Evolutionary conservation across 495 filamentous ascomycete species (phyloP).

Genomic region (Aspergillus olivimuriae): DNA sequence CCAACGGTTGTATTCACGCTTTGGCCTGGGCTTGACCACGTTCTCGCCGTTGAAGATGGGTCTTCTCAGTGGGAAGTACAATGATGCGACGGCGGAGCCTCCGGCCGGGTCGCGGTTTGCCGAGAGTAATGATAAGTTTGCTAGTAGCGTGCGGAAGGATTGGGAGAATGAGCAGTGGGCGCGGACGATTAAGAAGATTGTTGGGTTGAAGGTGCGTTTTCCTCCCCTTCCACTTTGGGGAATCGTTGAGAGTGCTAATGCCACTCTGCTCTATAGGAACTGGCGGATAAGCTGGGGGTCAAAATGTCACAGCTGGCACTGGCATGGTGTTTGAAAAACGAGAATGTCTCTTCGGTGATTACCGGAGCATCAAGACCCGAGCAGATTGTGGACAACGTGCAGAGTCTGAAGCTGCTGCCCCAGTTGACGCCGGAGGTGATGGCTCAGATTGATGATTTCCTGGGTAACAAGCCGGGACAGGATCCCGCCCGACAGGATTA

Average conservation of each 20-base stretch:
- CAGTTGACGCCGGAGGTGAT: constrained; percentile 62
- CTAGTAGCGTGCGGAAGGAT: constrained; percentile 22
- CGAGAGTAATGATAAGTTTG: constrained; percentile 33
- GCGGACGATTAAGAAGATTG: constrained; percentile 19
- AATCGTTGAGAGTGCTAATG: too few relatives aligned
- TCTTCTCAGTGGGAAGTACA: constrained; percentile 78
- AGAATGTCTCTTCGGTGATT: constrained; percentile 67
- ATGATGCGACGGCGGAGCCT: constrained; percentile 41
- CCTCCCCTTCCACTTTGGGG: too few relatives aligned
- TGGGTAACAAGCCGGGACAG: constrained; percentile 55
- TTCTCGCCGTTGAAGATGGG: constrained; percentile 70
- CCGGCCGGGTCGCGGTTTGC: constrained; percentile 32
- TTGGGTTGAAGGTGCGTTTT: constrained; percentile 16
- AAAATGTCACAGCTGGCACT: constrained; percentile 61
- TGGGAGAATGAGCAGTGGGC: constrained; percentile 21
- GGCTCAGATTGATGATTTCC: constrained; percentile 60
- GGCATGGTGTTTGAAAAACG: constrained; percentile 76
- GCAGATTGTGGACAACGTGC: constrained; percentile 68
- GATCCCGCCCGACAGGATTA: constrained; percentile 18
- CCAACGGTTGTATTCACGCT: constrained; percentile 55
- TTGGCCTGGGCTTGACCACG: constrained; percentile 64
- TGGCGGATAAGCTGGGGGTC: constrained; percentile 63
- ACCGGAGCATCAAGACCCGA: constrained; percentile 66
- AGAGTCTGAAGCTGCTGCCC: constrained; percentile 53
- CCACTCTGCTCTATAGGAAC: constrained; percentile 39